phyloP scores from a whole-genome alignment of 768 basidiomycete genomes.

The Pulveroboletus frians region DNA sequence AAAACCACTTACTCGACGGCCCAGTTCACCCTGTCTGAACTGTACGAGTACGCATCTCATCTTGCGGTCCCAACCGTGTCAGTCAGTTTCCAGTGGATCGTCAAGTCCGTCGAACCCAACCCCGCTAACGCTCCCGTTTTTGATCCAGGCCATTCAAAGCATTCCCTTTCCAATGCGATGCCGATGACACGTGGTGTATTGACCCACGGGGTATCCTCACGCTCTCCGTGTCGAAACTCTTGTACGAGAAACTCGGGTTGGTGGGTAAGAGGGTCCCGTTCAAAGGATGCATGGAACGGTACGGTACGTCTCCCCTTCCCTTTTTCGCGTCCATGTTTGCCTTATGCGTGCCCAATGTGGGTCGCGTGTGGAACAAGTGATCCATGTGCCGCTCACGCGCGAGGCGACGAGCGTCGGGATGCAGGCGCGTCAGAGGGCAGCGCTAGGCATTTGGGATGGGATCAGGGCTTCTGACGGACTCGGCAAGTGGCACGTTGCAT shows the following conservation, averaged over 20 bases:
- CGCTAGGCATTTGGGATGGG: slow-evolving; percentile 48
- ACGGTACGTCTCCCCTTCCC: slow-evolving; percentile 35
- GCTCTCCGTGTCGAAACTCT: slow-evolving; percentile 48
- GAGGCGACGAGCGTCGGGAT: slow-evolving; percentile 34
- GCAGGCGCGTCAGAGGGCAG: slow-evolving; percentile 36
- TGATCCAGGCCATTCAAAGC: slow-evolving; percentile 35
- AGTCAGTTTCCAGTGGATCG: background rate
- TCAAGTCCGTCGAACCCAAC: background rate
- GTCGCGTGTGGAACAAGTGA: slow-evolving; percentile 32
- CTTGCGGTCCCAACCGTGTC: slow-evolving; percentile 12
- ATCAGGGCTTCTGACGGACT: slow-evolving; percentile 31
- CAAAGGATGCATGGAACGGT: slow-evolving; percentile 42
- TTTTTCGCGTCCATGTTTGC: no score
- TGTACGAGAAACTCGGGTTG: slow-evolving; percentile 59
- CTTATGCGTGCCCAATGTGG: background rate
- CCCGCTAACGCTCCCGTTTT: background rate
- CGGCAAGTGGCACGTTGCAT: slow-evolving; percentile 44
- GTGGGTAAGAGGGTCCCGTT: slow-evolving; percentile 53
- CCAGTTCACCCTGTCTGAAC: slow-evolving; percentile 38
- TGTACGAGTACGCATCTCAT: slow-evolving; percentile 36
- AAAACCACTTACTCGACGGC: slow-evolving; percentile 43
- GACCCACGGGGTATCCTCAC: slow-evolving; percentile 59
- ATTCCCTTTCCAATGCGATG: slow-evolving; percentile 26
- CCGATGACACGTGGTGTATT: slow-evolving; percentile 65
- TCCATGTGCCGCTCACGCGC: slow-evolving; percentile 41